Evolutionary conservation across 805 yeast genomes (phyloP).

Genomic region (Scheffersomyces stipitis): DNA sequence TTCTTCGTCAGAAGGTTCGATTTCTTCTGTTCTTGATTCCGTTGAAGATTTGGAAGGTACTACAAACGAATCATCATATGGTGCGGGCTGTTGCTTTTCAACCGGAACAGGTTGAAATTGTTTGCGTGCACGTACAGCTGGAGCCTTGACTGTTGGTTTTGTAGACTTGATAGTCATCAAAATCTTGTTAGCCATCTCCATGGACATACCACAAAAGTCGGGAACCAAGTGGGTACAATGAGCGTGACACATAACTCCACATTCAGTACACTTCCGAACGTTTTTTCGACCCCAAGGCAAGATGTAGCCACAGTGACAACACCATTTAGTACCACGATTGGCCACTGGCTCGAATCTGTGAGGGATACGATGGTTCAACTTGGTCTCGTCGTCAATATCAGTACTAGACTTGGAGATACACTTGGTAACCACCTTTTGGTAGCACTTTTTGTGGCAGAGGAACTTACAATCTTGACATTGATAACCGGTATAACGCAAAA

Average conservation of each 20-base stretch:
- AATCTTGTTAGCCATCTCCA: conserved; percentile 93
- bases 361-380: conserved; percentile 93
- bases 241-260: conserved; percentile 94
- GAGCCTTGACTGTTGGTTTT: conserved; percentile 20
- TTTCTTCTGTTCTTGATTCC: not conserved
- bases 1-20: conserved; percentile 22
- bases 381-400: conserved; percentile 71
- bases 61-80: too few species aligned
- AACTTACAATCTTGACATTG: conserved; percentile 86
- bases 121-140: not conserved
- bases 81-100: not conserved
- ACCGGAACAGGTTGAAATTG: not conserved
- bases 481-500: conserved; percentile 80
- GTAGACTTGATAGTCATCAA: conserved; percentile 80
- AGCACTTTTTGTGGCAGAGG: conserved; percentile 79
- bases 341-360: conserved; percentile 92
- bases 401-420: conserved; percentile 77
- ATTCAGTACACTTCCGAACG: conserved; percentile 87
- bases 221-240: conserved; percentile 94
- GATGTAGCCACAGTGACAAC: conserved; percentile 98
- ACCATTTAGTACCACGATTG: conserved; percentile 97
- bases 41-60: not conserved
- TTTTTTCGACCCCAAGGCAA: conserved; percentile 94
- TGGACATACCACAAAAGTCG: conserved; percentile 97
- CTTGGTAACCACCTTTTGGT: conserved; percentile 75